phyloP scores from a whole-genome alignment of 805 yeast species.

The Saccharomycopsis babjevae region DNA sequence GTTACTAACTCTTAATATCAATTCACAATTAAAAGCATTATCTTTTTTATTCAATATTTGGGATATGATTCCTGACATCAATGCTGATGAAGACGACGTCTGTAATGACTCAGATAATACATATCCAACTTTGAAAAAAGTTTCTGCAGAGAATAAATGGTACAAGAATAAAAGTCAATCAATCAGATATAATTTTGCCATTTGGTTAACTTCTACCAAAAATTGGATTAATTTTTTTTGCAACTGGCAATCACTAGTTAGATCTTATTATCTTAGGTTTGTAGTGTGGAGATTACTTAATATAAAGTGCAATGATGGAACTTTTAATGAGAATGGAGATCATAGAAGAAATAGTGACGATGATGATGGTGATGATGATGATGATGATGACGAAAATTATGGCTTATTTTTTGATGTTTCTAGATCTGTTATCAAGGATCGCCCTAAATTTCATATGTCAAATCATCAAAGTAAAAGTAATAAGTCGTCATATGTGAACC shows the following conservation, averaged over 20 bases:
- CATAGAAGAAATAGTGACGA: not conserved
- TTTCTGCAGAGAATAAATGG: constrained; percentile 28
- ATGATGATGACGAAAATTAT: not conserved
- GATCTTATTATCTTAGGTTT: constrained; percentile 58
- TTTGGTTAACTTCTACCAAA: constrained; percentile 41
- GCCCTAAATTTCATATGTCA: not conserved
- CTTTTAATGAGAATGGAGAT: not conserved
- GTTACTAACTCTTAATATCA: constrained; percentile 54
- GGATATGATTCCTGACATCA: constrained; percentile 47
- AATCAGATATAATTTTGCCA: constrained; percentile 37
- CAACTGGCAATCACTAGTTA: constrained; percentile 73
- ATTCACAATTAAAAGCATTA: constrained; percentile 50
- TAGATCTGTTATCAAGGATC: not conserved
- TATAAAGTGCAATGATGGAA: not conserved
- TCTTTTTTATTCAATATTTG: constrained; percentile 65
- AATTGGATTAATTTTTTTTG: constrained; percentile 51
- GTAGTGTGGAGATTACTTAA: constrained; percentile 50
- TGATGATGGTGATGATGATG: not conserved
- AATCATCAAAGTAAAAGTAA: not conserved
- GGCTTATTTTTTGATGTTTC: not conserved
- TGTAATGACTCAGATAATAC: not conserved
- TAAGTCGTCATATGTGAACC: constrained; percentile 5
- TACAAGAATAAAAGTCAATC: constrained; percentile 29
- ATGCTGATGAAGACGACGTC: not conserved
- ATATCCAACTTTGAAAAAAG: not conserved